Conservation (phyloP, 257 asterid species). For the Leptodermis oblonga region DNA sequence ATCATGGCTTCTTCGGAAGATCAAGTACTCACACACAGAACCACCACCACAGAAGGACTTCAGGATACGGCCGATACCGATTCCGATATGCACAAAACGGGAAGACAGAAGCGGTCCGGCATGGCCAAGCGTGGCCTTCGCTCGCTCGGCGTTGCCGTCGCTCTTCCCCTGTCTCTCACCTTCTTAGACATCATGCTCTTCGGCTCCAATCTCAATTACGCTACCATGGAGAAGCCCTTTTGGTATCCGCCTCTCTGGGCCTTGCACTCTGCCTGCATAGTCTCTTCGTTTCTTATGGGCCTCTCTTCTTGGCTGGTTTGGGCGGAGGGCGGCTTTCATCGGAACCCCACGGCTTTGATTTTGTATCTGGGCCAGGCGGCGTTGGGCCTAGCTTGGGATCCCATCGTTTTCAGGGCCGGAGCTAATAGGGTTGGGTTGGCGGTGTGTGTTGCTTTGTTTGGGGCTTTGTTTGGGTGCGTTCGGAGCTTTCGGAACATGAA, state of each 20-base stretch:
- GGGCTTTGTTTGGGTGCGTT: conserved; percentile 50
- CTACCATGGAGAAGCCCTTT: conserved; percentile 55
- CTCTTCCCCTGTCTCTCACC: conserved; percentile 49
- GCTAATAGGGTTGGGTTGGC: conserved; percentile 54
- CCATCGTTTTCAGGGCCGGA: conserved; percentile 67
- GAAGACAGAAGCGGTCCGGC: conserved; percentile 24
- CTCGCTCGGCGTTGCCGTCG: conserved; percentile 60
- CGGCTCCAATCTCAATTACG: conserved; percentile 57
- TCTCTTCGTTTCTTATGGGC: conserved; percentile 52
- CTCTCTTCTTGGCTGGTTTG: conserved; percentile 91
- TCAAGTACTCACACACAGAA: conserved; percentile 51
- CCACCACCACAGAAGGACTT: not conserved
- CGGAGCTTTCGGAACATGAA: conserved; percentile 47
- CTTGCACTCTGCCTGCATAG: conserved; percentile 57
- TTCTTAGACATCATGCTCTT: conserved; percentile 50
- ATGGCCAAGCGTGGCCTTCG: conserved; percentile 69
- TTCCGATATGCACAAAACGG: conserved; percentile 17
- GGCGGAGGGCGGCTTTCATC: conserved; percentile 94
- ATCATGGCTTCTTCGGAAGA: conserved; percentile 38
- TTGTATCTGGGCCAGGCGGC: conserved; percentile 54
- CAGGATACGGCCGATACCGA: conserved; percentile 5
- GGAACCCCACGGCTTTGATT: conserved; percentile 47
- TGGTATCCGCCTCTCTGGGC: conserved; percentile 88
- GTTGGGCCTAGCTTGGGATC: conserved; percentile 70
- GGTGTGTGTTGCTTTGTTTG: conserved; percentile 55